phyloP scores from a whole-genome alignment of 179 eudicot species.

The Silene noctiflora region DNA sequence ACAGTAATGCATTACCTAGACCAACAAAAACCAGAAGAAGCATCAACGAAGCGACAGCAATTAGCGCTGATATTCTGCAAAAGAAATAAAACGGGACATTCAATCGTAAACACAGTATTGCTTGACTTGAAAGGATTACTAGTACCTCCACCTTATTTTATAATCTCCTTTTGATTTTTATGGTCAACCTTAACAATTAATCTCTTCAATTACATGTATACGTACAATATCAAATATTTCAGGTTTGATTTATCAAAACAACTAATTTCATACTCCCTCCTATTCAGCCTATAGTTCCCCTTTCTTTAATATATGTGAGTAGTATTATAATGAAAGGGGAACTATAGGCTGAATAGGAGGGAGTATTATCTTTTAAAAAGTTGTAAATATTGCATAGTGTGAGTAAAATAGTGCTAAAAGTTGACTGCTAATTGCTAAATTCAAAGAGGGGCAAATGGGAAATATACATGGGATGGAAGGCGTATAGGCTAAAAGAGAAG shows the following conservation, averaged over 20 bases:
- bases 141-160: background rate
- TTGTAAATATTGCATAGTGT: background rate
- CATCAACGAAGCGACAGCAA: constrained; percentile 68
- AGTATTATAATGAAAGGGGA: too few relatives aligned
- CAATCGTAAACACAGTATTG: background rate
- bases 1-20: constrained; percentile 51
- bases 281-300: too few relatives aligned
- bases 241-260: background rate
- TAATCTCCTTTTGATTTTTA: background rate
- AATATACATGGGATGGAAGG: background rate
- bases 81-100: background rate
- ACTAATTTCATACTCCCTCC: too few relatives aligned
- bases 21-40: constrained; percentile 72
- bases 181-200: background rate
- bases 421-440: too few relatives aligned
- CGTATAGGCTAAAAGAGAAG: background rate
- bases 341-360: too few relatives aligned
- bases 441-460: too few relatives aligned
- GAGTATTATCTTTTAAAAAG: too few relatives aligned
- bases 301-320: too few relatives aligned
- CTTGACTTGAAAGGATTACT: background rate
- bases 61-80: constrained; percentile 57
- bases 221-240: background rate
- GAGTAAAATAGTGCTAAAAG: constrained; percentile 2
- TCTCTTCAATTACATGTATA: background rate